Evolutionary conservation across 1,284 basidiomycete species (phyloP), one percentile per base, ranked within the genome.

Genomic region (Golubevia sp.): DNA sequence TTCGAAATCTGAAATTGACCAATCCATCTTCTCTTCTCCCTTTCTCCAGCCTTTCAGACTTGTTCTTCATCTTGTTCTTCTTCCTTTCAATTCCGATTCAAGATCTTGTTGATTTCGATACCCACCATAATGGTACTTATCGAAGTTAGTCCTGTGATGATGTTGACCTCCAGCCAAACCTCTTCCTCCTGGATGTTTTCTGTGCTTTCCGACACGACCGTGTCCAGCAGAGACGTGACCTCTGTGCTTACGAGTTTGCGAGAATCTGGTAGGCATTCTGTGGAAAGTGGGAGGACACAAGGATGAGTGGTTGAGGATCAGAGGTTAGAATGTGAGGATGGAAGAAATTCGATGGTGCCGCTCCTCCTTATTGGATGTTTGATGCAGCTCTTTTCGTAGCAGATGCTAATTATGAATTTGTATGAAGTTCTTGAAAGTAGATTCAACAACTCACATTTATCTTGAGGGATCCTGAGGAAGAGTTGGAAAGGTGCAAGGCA

Each of bases 131-230:
- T 83, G 80, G 78, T 83, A 83, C 76, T 80, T 83, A 79, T 83
- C 80, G 66, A 83, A 79, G 77, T 82, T 84, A 83, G 87, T 88
- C 68, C 96, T 89, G 91, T 99, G 97, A 89, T 99, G 96, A 88
- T 98, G 96, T 87, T 91, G 89, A 90, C 97, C 96, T 94, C 96
- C 97, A 88, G 96, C 96, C 84, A 98, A 92, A 97, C 96, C 96
- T 87, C 96, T 93, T 93, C 96, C 96, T 88, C 96, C 96, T 68
- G 97, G 97, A 85, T 97, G 94, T 87, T 99, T 98, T 86, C 96
- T 92, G 91, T 99, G 96, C 90, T 99, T 98, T 82, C 96, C 97
- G 85, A 99, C 92, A 92, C 96, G 95, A 87, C 96, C 96, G 87
- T 98, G 91, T 77, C 80, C 80, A 69, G 94, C 94, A 77, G 95